phyloP scores from a whole-genome alignment of 78 protist genomes.

The Chrysochromulina parva region DNA sequence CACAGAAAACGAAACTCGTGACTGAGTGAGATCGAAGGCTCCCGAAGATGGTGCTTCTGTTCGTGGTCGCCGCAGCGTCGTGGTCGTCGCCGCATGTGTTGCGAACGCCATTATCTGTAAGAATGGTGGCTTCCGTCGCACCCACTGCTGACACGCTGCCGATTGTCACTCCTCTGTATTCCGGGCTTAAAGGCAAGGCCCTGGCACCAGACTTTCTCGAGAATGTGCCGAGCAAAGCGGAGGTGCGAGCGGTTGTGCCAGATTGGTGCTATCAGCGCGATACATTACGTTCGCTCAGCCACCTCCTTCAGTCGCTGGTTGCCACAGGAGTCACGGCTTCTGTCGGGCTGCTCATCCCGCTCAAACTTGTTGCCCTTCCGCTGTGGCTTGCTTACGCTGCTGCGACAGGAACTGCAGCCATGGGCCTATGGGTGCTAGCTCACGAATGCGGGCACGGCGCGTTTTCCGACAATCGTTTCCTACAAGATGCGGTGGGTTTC shows the following conservation, averaged over 20 bases:
- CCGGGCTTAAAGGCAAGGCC: not conserved
- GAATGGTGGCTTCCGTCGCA: no score
- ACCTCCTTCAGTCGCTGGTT: not conserved
- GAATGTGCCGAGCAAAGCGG: not conserved
- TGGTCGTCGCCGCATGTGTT: no score
- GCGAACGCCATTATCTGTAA: no score
- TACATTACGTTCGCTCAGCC: not conserved
- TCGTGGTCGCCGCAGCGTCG: no score
- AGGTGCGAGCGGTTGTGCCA: not conserved
- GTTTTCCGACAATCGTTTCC: constrained; percentile 27
- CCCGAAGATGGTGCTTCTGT: no score
- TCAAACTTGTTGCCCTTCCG: not conserved
- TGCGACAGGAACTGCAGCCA: constrained; percentile 38
- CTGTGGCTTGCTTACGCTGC: constrained; percentile 22
- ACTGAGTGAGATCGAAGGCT: no score
- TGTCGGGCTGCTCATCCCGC: not conserved
- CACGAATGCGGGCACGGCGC: constrained; percentile 68
- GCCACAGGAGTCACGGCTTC: not conserved
- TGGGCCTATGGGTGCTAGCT: constrained; percentile 52
- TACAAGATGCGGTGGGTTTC: constrained; percentile 55
- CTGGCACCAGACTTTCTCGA: not conserved
- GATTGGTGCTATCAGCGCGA: not conserved
- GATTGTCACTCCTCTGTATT: no score
- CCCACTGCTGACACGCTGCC: no score
- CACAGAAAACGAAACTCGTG: no score